phyloP scores from a whole-genome alignment of 2,329 filamentous ascomycete species.

The Fusarium annulatum region DNA sequence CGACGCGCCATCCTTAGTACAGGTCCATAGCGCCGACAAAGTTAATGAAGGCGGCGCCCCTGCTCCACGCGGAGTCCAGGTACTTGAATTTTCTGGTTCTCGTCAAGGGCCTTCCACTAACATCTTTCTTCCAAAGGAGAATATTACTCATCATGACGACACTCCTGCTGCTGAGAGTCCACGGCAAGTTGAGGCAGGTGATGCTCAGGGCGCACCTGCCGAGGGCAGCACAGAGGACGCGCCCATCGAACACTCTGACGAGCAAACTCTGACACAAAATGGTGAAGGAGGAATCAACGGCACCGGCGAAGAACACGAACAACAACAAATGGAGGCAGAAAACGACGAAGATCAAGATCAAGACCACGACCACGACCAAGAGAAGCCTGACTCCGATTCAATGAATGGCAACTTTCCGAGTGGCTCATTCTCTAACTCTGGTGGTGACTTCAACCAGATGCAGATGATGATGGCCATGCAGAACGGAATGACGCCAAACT shows the following conservation, averaged over 20 bases:
- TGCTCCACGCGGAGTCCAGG: constrained; percentile 29
- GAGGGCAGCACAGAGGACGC: constrained; percentile 31
- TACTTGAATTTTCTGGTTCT: constrained; percentile 3
- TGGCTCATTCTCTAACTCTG: constrained; percentile 70
- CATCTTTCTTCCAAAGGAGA: neutral
- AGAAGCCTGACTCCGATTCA: constrained; percentile 50
- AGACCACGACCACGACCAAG: constrained; percentile 33
- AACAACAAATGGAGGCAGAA: constrained; percentile 44
- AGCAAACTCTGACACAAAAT: constrained; percentile 34
- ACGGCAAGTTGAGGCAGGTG: constrained; percentile 23
- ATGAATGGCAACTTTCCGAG: constrained; percentile 63
- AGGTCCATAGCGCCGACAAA: constrained; percentile 11
- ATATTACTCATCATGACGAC: constrained; percentile 8
- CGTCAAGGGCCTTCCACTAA: neutral
- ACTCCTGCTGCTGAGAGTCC: neutral
- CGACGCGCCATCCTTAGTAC: constrained; percentile 12
- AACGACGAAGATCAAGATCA: constrained; percentile 44
- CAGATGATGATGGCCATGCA: constrained; percentile 84
- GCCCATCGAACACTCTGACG: constrained; percentile 32
- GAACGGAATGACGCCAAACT: constrained; percentile 69
- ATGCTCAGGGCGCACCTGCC: constrained; percentile 18
- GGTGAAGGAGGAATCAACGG: constrained; percentile 40
- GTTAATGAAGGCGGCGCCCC: constrained; percentile 6
- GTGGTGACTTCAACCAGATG: constrained; percentile 79
- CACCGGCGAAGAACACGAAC: constrained; percentile 36